Evolutionary conservation across 176 grass and related monocot species (phyloP).

Genomic region (Oryza glumipatula): DNA sequence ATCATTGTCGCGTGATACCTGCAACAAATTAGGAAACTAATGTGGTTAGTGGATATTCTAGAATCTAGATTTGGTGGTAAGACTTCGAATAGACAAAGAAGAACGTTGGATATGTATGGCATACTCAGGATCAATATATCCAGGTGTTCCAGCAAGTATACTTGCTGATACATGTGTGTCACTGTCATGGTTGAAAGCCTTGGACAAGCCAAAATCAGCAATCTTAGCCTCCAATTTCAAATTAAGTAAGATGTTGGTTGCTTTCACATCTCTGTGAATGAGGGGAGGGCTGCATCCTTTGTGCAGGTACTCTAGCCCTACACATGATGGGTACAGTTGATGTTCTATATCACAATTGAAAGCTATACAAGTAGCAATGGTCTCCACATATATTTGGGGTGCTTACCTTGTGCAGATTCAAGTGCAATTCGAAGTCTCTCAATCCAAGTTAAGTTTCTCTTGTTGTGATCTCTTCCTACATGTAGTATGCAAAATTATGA

Average conservation of each 20-base stretch:
- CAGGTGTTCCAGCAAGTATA: slow-evolving; percentile 22
- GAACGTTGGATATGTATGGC: neutral
- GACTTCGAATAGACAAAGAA: neutral
- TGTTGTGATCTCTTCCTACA: slow-evolving; percentile 13
- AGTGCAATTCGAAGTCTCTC: slow-evolving; percentile 14
- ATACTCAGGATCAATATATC: slow-evolving; percentile 60
- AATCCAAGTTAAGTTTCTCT: slow-evolving; percentile 39
- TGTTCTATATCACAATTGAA: too few relatives aligned
- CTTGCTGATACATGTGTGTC: slow-evolving; percentile 19
- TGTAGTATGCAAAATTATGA: neutral
- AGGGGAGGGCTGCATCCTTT: slow-evolving; percentile 47
- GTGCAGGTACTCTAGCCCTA: slow-evolving; percentile 56
- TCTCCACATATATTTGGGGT: too few relatives aligned
- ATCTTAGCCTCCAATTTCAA: slow-evolving; percentile 51
- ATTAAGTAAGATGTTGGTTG: slow-evolving; percentile 52
- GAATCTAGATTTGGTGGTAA: neutral
- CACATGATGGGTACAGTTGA: neutral
- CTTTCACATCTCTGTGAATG: neutral
- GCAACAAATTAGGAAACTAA: neutral
- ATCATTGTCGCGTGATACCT: slow-evolving; percentile 5
- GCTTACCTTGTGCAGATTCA: too few relatives aligned
- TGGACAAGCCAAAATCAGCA: slow-evolving; percentile 57
- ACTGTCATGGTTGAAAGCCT: slow-evolving; percentile 11
- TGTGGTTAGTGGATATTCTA: neutral
- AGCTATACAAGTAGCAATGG: too few relatives aligned